Evolutionary conservation across 2,329 filamentous ascomycete species (phyloP).

Genomic region (Fusarium compactum): DNA sequence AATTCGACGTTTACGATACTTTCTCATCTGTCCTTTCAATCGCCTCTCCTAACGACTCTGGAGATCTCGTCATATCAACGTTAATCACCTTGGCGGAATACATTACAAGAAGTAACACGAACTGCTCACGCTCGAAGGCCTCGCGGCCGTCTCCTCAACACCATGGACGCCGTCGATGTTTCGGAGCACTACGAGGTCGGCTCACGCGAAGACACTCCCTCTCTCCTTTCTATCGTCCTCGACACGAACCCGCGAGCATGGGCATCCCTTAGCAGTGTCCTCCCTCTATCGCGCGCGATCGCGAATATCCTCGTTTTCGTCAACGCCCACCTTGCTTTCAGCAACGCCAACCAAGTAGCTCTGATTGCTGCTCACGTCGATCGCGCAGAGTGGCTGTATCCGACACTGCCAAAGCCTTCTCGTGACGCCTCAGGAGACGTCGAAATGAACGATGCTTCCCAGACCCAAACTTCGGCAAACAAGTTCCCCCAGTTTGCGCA

Average conservation of each 20-base stretch:
- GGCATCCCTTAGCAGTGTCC: conserved; percentile 78
- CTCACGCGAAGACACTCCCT: conserved; percentile 72
- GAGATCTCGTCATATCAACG: not conserved
- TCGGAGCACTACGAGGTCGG: conserved; percentile 71
- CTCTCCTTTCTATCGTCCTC: conserved; percentile 89
- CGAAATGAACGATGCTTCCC: conserved; percentile 66
- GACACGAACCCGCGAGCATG: conserved; percentile 98
- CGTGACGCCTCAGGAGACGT: conserved; percentile 62
- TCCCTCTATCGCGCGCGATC: conserved; percentile 86
- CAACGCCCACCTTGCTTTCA: conserved; percentile 95
- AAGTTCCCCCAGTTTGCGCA: conserved; percentile 94
- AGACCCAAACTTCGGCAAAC: conserved; percentile 69
- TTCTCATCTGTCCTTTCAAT: conserved; percentile 24
- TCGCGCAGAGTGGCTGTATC: conserved; percentile 91
- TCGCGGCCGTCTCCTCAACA: conserved; percentile 51
- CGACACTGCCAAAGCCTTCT: conserved; percentile 58
- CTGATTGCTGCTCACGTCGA: conserved; percentile 91
- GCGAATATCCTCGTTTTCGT: conserved; percentile 94
- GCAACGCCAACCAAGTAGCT: conserved; percentile 92
- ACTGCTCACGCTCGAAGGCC: conserved; percentile 35
- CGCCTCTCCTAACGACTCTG: not conserved
- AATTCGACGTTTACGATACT: conserved; percentile 15
- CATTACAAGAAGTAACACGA: not conserved
- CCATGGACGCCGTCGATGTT: conserved; percentile 67
- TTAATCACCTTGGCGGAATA: not conserved